A percentile compares a stretch with the other conserved stretches of the same genome.
These are phyloP conservation scores for Lentinula guzmanii DNA, from an alignment of 768 basidiomycete species.

Conservation along the genomic window DNA sequence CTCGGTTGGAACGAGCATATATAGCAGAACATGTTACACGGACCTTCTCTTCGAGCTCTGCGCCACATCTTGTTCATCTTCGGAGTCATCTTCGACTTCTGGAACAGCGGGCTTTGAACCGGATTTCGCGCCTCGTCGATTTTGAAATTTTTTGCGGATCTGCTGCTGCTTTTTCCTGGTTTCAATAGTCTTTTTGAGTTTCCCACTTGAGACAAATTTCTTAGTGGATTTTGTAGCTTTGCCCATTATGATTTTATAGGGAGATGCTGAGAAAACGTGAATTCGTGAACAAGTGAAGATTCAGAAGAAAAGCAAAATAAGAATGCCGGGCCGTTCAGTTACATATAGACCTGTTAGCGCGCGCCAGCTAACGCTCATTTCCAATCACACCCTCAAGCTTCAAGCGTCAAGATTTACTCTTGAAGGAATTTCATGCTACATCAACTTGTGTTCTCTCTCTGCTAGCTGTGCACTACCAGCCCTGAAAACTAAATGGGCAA, in stretches of 20 bases:
- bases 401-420: no score
- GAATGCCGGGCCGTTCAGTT: neutral
- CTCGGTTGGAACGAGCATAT: slow-evolving; percentile 2
- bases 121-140: slow-evolving; percentile 43
- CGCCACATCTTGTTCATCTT: slow-evolving; percentile 24
- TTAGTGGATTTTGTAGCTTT: slow-evolving; percentile 77
- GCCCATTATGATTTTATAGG: slow-evolving; percentile 26
- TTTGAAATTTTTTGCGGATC: slow-evolving; percentile 63
- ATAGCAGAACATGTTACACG: slow-evolving; percentile 4
- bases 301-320: neutral
- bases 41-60: slow-evolving; percentile 23
- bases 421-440: neutral
- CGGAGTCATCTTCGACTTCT: slow-evolving; percentile 21
- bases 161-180: slow-evolving; percentile 78
- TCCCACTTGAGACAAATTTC: slow-evolving; percentile 85
- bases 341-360: neutral
- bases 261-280: no score
- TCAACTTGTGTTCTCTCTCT: neutral
- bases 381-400: neutral
- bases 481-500: neutral
- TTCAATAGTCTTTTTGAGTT: slow-evolving; percentile 82
- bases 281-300: neutral
- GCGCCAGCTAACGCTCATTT: neutral
- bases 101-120: slow-evolving; percentile 26
- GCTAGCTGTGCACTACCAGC: neutral